Conservation (phyloP, 23 red algal genomes). For the Gracilaria gracilis region DNA sequence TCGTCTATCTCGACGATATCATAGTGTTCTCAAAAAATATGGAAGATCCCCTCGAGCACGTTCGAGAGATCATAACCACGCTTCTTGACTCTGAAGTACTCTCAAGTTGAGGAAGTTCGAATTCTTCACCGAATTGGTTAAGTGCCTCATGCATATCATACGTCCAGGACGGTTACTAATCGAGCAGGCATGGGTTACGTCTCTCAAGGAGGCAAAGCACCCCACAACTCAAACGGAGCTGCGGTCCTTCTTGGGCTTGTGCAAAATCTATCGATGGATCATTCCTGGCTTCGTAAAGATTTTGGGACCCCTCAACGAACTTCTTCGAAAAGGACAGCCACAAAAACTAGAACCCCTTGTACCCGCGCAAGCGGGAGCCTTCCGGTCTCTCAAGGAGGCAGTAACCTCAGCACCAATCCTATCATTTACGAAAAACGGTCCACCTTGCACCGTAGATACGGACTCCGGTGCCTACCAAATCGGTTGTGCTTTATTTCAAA, state of each 20-base stretch:
- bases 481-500: too few relatives aligned
- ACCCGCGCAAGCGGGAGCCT: too few relatives aligned
- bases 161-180: slow-evolving; percentile 23
- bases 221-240: slow-evolving; percentile 50
- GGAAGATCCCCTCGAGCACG: slow-evolving; percentile 32
- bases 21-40: slow-evolving; percentile 11
- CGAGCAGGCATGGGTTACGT: background rate
- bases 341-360: background rate
- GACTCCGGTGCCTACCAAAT: background rate
- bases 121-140: background rate
- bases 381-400: too few relatives aligned
- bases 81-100: background rate
- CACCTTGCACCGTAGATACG: slow-evolving; percentile 14
- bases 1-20: slow-evolving; percentile 35
- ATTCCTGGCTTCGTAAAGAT: slow-evolving; percentile 30
- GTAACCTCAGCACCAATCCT: too few relatives aligned
- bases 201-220: slow-evolving; percentile 14
- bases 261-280: slow-evolving; percentile 48
- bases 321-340: slow-evolving; percentile 1
- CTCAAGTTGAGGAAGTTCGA: slow-evolving; percentile 49
- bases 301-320: background rate
- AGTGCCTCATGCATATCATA: slow-evolving; percentile 46
- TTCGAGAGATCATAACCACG: slow-evolving; percentile 5
- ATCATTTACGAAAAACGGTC: background rate
- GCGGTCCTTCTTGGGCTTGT: slow-evolving; percentile 20